Conservation (phyloP, 768 basidiomycete species). For the Leccinum subtestaceum region DNA sequence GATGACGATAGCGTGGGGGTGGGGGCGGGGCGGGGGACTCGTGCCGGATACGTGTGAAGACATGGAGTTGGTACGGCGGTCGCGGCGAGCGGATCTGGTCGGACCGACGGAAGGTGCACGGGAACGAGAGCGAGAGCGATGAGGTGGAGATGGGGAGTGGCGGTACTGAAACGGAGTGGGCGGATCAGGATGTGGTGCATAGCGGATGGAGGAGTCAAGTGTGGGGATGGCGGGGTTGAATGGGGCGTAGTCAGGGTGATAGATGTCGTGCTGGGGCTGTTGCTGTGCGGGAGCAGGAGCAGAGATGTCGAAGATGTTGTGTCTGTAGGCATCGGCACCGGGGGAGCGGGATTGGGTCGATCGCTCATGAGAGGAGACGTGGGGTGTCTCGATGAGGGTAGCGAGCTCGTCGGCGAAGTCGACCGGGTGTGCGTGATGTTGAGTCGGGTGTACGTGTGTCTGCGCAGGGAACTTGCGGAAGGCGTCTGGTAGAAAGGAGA, state of each 20-base stretch:
- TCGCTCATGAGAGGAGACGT: constrained; percentile 39
- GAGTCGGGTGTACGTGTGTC: constrained; percentile 12
- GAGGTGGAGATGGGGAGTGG: constrained; percentile 30
- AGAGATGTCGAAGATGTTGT: constrained; percentile 65
- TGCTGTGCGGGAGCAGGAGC: constrained; percentile 39
- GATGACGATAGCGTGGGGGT: constrained; percentile 71
- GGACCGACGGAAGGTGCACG: constrained; percentile 44
- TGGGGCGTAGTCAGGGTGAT: constrained; percentile 35
- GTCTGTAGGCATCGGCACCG: constrained; percentile 43
- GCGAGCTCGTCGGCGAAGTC: constrained; percentile 73
- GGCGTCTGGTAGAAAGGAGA: constrained; percentile 49
- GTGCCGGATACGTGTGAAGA: constrained; percentile 54
- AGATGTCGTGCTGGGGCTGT: constrained; percentile 26
- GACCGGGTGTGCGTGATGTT: constrained; percentile 29
- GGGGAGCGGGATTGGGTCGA: constrained; percentile 42
- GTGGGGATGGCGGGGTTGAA: constrained; percentile 53
- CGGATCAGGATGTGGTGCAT: constrained; percentile 43
- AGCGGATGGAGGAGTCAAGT: constrained; percentile 51
- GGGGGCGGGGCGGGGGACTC: constrained; percentile 42
- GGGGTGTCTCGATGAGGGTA: constrained; percentile 45
- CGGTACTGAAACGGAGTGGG: constrained; percentile 23
- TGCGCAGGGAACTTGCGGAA: constrained; percentile 50
- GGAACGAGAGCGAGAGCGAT: constrained; percentile 47
- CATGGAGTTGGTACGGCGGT: constrained; percentile 59
- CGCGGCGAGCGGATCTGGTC: constrained; percentile 45